Conservation (phyloP, 2,329 filamentous ascomycete genomes). For the Cladosporium cucumerinum region DNA sequence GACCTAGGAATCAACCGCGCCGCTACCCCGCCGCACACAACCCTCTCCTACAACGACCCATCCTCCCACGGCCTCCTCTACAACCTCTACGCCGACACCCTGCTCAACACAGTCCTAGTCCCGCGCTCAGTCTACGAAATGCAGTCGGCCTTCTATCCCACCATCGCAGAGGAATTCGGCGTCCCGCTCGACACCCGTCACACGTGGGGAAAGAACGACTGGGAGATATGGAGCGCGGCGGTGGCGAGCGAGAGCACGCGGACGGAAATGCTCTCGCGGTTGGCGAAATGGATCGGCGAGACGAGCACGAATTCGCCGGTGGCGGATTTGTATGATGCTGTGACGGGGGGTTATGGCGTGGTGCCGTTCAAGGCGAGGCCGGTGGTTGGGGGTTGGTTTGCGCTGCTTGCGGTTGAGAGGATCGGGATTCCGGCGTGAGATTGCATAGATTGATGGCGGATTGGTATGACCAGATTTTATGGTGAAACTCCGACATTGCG, state of each 20-base stretch:
- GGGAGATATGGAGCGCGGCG: conserved; percentile 28
- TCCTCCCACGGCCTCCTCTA: conserved; percentile 29
- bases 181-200: conserved; percentile 33
- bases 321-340: conserved; percentile 51
- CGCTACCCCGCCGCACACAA: conserved; percentile 44
- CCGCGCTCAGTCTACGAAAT: conserved; percentile 28
- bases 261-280: neutral
- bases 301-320: conserved; percentile 47
- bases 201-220: conserved; percentile 32
- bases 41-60: conserved; percentile 44
- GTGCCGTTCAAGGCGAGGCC: conserved; percentile 50
- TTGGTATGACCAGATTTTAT: no score
- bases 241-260: conserved; percentile 1
- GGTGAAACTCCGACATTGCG: no score
- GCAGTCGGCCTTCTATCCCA: conserved; percentile 31
- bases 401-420: conserved; percentile 40
- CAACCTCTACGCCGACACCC: conserved; percentile 32
- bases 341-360: conserved; percentile 34
- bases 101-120: conserved; percentile 26
- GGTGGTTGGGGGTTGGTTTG: conserved; percentile 51
- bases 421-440: conserved; percentile 18
- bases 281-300: conserved; percentile 46
- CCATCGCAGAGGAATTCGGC: conserved; percentile 28
- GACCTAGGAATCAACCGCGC: conserved; percentile 42
- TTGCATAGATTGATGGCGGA: neutral